Percentiles rank a stretch among this genome's conserved stretches.
phyloP scores from a whole-genome alignment of 768 basidiomycete genomes.

The Mycena floridula region DNA sequence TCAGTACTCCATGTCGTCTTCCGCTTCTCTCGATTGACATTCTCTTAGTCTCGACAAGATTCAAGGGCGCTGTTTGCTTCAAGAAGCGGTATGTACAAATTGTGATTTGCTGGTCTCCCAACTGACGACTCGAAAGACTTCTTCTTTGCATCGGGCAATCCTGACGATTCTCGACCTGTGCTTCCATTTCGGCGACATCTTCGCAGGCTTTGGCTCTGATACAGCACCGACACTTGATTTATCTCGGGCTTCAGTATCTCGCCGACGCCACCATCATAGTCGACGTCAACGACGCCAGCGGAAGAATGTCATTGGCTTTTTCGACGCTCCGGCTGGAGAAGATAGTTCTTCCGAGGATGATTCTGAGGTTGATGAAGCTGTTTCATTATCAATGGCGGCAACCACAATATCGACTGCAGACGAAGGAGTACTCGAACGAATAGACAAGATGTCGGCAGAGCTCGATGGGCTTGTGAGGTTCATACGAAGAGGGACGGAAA shows the following conservation, averaged over 20 bases:
- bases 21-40: constrained; percentile 2
- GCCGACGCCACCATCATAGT: constrained; percentile 58
- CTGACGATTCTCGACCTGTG: constrained; percentile 69
- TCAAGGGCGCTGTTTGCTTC: constrained; percentile 57
- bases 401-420: constrained; percentile 32
- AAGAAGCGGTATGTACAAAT: constrained; percentile 40
- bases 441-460: constrained; percentile 64
- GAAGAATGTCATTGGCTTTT: constrained; percentile 58
- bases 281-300: constrained; percentile 50
- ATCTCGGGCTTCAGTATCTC: constrained; percentile 42
- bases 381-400: constrained; percentile 36
- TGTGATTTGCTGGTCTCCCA: background rate
- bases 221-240: constrained; percentile 53
- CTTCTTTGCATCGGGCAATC: constrained; percentile 58
- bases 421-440: constrained; percentile 38
- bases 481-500: constrained; percentile 63
- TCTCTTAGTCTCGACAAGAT: constrained; percentile 53
- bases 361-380: constrained; percentile 18
- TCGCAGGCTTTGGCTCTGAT: constrained; percentile 54
- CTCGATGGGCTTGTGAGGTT: constrained; percentile 69
- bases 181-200: constrained; percentile 61
- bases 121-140: constrained; percentile 35
- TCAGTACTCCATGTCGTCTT: constrained; percentile 27
- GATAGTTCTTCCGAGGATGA: constrained; percentile 28
- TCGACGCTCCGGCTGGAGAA: constrained; percentile 21